These are phyloP conservation scores for Mesotaenium endlicherianum DNA, from an alignment of 139 green algal genomes.

Conservation along the genomic window DNA sequence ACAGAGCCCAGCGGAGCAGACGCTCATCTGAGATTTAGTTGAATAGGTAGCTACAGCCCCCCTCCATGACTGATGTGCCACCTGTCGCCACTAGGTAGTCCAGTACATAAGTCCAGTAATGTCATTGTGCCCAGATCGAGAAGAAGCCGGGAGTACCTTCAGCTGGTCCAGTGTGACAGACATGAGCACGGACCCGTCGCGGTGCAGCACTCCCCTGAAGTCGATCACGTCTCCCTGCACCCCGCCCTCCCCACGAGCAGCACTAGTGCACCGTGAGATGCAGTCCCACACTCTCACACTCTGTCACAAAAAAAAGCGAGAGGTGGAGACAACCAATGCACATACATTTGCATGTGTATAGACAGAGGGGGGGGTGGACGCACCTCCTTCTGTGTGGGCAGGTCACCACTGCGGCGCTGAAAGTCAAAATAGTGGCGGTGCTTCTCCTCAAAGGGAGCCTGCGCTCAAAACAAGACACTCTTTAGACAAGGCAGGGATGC, in stretches of 20 bases:
- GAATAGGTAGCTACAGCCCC: too few species aligned
- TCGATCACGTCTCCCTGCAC: conserved; percentile 72
- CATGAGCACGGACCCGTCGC: conserved; percentile 74
- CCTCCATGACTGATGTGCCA: too few species aligned
- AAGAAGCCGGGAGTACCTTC: too few species aligned
- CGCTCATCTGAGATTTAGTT: too few species aligned
- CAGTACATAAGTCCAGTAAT: too few species aligned
- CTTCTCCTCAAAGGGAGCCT: conserved; percentile 75
- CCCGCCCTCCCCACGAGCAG: not conserved
- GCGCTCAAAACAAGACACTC: not conserved
- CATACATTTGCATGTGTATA: not conserved
- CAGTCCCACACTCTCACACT: not conserved
- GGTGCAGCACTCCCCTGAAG: conserved; percentile 84
- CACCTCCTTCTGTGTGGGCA: conserved; percentile 73
- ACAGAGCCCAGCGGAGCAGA: too few species aligned
- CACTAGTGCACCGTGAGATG: not conserved
- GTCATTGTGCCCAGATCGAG: too few species aligned
- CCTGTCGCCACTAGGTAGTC: too few species aligned
- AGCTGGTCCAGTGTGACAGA: conserved; percentile 65
- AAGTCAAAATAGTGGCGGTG: conserved; percentile 87
- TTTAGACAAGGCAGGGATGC: not conserved
- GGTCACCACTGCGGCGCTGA: conserved; percentile 68
- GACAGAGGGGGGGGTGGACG: not conserved
- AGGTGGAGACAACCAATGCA: not conserved
- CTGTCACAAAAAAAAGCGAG: not conserved